Evolutionary conservation across 148 eudicot species (phyloP), one percentile per base, ranked within the genome.

Genomic region (Persicaria tinctoria): DNA sequence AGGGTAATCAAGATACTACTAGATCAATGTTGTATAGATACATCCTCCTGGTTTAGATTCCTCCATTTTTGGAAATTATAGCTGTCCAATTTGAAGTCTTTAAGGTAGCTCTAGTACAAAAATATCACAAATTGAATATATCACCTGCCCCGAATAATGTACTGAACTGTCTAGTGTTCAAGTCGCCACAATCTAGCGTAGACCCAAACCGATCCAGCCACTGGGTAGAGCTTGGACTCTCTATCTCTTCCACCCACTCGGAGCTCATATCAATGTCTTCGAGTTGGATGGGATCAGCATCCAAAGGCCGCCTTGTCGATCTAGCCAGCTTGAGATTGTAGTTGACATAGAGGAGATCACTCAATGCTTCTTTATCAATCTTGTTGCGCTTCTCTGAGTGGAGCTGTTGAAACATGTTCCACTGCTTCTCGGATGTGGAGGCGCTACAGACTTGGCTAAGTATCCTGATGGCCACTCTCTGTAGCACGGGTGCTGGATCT

Each of bases 241-340:
- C 98, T 8, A 81, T 78, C 84, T 94, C 98, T 74, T 94, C 98
- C n/a, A 90, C 97, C 98, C 98, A 94, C 69, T 90, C 96, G 4
- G 98, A 94, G 53, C 93, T 85, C 98, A 92, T 90, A 68, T 94
- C 96, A 8, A 94, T 90, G 80, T 92, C 97, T 54, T 90, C 96
- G 46, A 86, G 88, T 56, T 86, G 93, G 77, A 92, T 83, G 13
- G 93, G 89, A 80, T 94, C 97, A 4, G 62, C 50, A 55, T 89
- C 97, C 38, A 83, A 73, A 68, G 85, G 72, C 80, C 77, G 87
- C 68, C 70, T 85, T 82, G 66, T 78, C 13, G 86, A 77, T 73
- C 85, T 87, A 13, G 85, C 87, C 75, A 94, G 69, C 80, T 84
- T 90, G 81, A 94, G 93, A 82, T 94, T 94, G 78, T 86, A 87